Percentiles rank a stretch among this genome's conserved stretches.
Evolutionary conservation across 1,139 yeast genomes (phyloP).

Genomic region (Hemisphaericaspora xylanilytica): DNA sequence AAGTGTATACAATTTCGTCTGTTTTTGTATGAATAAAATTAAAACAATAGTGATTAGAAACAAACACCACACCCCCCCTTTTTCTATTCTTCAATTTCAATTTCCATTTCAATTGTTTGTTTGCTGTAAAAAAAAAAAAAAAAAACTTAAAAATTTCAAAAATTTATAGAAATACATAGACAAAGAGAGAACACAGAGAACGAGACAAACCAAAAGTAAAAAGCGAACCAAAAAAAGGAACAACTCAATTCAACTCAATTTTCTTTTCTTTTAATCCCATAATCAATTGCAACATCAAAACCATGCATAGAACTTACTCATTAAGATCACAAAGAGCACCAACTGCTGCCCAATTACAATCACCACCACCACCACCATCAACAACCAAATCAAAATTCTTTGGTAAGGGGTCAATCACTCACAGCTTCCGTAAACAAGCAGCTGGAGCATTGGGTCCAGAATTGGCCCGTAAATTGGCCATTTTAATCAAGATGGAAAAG

Average conservation of each 20-base stretch:
- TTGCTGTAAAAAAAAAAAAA: too few relatives aligned
- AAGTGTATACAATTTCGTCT: too few relatives aligned
- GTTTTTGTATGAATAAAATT: too few relatives aligned
- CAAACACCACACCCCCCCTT: conserved; percentile 5
- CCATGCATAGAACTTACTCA: conserved; percentile 87
- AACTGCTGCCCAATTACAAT: conserved; percentile 75
- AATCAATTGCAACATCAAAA: conserved; percentile 2
- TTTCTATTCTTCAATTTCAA: not conserved
- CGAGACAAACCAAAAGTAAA: too few relatives aligned
- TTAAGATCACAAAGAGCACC: conserved; percentile 78
- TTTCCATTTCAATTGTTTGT: not conserved
- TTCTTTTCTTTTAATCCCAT: not conserved
- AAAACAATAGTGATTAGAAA: too few relatives aligned
- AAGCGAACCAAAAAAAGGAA: too few relatives aligned
- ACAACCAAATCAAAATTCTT: conserved; percentile 67
- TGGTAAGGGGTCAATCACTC: conserved; percentile 68
- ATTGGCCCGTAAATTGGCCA: conserved; percentile 71
- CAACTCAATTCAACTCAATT: not conserved
- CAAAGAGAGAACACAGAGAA: too few relatives aligned
- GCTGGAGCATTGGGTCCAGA: conserved; percentile 82
- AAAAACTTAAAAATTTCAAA: too few relatives aligned
- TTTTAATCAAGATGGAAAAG: conserved; percentile 79
- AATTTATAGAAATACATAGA: not conserved
- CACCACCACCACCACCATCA: conserved; percentile 80
- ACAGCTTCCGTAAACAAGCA: conserved; percentile 63